Evolutionary conservation across 2,329 filamentous ascomycete genomes (phyloP), one percentile per base, ranked within the genome.

Genomic region (Raffaelea deltoideospora): DNA sequence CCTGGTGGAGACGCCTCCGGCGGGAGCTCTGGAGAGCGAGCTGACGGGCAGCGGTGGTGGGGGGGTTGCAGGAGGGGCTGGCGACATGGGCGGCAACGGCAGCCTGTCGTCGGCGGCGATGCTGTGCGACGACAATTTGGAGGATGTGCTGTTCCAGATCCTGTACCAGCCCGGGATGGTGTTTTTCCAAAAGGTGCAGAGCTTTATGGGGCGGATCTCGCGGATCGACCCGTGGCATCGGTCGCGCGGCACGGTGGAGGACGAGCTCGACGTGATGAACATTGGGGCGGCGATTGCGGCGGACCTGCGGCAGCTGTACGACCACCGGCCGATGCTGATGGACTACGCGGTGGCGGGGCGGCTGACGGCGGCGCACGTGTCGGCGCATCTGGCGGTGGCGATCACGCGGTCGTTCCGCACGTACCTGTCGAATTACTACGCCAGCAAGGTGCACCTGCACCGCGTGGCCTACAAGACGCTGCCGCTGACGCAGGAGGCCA

Each of bases 151-250:
- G 0, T 71, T 70, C 40, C 65, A 71, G 40, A 58, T 67, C 0
- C 49, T 72, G 3, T 70, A 69, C 42, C 63, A 68, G n/a, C 67
- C 67, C 0, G 67, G 67, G 0, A 61, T 70, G 17, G 53, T 66
- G 3, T 73, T 74, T 48, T 73, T 68, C 43, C 67, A 72, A 37
- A 67, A 70, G 41, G 65, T 72, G 0, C 68, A 69, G 46, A 66
- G 62, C 24, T 70, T 72, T 46, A 69, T 70, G 54, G 68, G 68
- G 3, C 58, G 65, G 5, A 70, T 72, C 33, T 66, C 67, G 7
- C 61, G 64, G 38, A 71, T 72, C 37, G 67, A 72, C 38, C 67
- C 60, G 1, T 72, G 66, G 64, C 67, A 72, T 47, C 61, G 68
- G 10, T 60, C 59, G 19, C 59, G 68, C 8, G 67, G 67, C 5